A percentile compares a stretch with the other conserved stretches of the same genome.
Evolutionary conservation across 2,329 filamentous ascomycete genomes (phyloP).

Genomic region (Arthroderma sp.): DNA sequence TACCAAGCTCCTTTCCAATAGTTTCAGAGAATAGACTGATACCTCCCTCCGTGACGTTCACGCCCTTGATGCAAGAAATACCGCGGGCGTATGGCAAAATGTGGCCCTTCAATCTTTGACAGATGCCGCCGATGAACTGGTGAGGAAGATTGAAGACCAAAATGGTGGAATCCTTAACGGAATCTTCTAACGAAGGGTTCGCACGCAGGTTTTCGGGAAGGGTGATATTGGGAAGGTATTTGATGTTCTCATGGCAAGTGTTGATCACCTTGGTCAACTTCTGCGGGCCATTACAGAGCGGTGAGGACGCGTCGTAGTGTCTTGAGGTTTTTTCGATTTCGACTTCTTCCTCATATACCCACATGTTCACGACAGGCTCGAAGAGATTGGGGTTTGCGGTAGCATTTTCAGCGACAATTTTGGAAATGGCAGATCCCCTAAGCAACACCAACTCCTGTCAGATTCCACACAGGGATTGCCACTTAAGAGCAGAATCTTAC

Average conservation of each 20-base stretch:
- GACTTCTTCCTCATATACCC: slow-evolving; percentile 93
- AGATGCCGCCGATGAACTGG: slow-evolving; percentile 73
- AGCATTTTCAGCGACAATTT: slow-evolving; percentile 91
- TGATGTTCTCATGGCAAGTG: slow-evolving; percentile 84
- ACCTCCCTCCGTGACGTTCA: slow-evolving; percentile 76
- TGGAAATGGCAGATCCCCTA: slow-evolving; percentile 93
- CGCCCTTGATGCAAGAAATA: slow-evolving; percentile 96
- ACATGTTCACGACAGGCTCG: slow-evolving; percentile 88
- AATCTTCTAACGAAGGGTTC: slow-evolving; percentile 41
- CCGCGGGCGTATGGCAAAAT: slow-evolving; percentile 85
- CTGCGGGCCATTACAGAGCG: slow-evolving; percentile 52
- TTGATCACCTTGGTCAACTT: slow-evolving; percentile 92
- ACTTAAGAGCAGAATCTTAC: slow-evolving; percentile 12
- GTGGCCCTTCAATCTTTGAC: slow-evolving; percentile 70
- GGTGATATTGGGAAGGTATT: slow-evolving; percentile 82
- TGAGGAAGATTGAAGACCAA: slow-evolving; percentile 94
- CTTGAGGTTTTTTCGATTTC: slow-evolving; percentile 57
- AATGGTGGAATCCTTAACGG: slow-evolving; percentile 73
- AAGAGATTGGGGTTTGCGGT: slow-evolving; percentile 65
- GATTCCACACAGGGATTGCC: background rate
- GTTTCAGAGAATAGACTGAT: slow-evolving; percentile 87
- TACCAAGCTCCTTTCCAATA: slow-evolving; percentile 79
- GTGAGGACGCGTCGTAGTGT: slow-evolving; percentile 51
- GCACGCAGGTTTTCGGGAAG: slow-evolving; percentile 57
- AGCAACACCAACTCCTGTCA: slow-evolving; percentile 5